Conservation (phyloP, 2,329 filamentous ascomycete genomes). For the Ceratocystis cubensis region DNA sequence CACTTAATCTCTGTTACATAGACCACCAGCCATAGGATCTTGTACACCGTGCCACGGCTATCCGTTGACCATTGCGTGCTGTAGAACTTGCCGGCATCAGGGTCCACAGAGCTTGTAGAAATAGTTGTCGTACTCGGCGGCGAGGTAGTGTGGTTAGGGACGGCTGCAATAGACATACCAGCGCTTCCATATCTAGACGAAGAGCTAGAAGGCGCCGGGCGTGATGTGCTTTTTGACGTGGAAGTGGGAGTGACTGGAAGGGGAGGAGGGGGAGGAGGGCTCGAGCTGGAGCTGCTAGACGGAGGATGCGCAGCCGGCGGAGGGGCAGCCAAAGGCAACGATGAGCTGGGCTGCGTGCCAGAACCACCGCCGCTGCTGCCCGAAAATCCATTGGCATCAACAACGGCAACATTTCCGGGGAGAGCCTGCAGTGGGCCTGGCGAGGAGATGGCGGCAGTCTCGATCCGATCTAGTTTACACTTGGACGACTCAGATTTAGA, state of each 20-base stretch:
- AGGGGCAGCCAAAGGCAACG: background rate
- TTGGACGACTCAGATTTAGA: constrained; percentile 41
- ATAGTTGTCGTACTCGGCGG: constrained; percentile 20
- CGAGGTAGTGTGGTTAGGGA: background rate
- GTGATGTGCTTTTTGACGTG: background rate
- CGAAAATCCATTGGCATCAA: constrained; percentile 25
- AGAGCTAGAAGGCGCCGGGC: constrained; percentile 5
- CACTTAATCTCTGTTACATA: constrained; percentile 41
- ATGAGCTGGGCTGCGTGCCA: background rate
- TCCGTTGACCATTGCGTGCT: constrained; percentile 43
- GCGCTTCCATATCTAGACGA: background rate
- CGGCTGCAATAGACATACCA: background rate
- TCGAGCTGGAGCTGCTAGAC: background rate
- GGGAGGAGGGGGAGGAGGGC: constrained; percentile 16
- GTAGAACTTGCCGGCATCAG: constrained; percentile 29
- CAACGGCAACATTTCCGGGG: constrained; percentile 49
- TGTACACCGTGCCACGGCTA: constrained; percentile 37
- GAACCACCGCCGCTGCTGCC: background rate
- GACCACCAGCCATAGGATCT: constrained; percentile 46
- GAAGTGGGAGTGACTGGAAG: background rate
- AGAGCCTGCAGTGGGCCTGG: constrained; percentile 44
- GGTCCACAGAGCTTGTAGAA: constrained; percentile 25
- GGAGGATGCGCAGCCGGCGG: background rate
- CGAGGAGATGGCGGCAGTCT: constrained; percentile 41
- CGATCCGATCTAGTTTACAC: constrained; percentile 47